Evolutionary conservation across 768 basidiomycete genomes (phyloP).

Genomic region (Austroboletus eburneus): DNA sequence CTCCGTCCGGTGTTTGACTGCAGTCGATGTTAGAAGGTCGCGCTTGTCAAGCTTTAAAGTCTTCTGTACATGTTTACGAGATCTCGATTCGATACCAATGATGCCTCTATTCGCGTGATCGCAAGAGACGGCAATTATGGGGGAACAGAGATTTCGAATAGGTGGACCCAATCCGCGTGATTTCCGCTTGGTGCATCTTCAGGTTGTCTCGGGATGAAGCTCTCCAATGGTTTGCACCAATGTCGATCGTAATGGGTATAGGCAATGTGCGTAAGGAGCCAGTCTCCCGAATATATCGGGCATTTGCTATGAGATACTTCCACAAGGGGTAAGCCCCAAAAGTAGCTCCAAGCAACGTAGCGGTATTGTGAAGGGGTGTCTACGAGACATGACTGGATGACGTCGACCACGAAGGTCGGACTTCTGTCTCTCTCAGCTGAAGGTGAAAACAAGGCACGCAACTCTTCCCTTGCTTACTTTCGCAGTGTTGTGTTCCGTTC

Average conservation of each 20-base stretch:
- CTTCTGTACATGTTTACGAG: conserved; percentile 7
- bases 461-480: conserved; percentile 7
- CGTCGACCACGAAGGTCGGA: conserved; percentile 16
- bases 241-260: conserved; percentile 19
- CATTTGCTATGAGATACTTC: conserved; percentile 8
- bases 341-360: conserved; percentile 23
- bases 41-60: conserved; percentile 5
- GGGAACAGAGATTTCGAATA: conserved; percentile 17
- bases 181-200: conserved; percentile 15
- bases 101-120: conserved; percentile 9
- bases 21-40: conserved; percentile 13
- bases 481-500: conserved; percentile 6
- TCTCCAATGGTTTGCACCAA: conserved; percentile 18
- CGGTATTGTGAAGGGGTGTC: conserved; percentile 17
- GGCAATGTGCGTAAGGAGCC: conserved; percentile 1
- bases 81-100: conserved; percentile 3
- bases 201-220: conserved; percentile 19
- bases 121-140: conserved; percentile 16
- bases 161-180: conserved; percentile 19
- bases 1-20: not conserved
- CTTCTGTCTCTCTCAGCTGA: not conserved
- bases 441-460: conserved; percentile 6
- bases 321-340: conserved; percentile 14
- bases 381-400: conserved; percentile 13
- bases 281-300: conserved; percentile 2